Conservation (phyloP, 352 stramenopile genomes). For the Salisapilia sapeloensis region DNA sequence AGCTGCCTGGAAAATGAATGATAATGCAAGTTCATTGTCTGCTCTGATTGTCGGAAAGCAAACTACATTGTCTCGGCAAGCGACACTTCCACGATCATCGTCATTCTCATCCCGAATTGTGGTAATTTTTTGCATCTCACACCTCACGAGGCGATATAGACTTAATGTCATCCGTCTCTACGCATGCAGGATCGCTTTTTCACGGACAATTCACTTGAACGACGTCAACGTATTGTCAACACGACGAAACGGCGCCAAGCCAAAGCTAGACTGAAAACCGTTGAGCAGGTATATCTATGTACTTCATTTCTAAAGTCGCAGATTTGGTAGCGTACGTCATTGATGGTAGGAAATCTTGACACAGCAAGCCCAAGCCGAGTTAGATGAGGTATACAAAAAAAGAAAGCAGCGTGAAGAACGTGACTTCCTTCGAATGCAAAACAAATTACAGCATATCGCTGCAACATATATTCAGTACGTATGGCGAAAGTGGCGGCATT, state of each 20-base stretch:
- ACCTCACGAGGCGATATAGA: neutral
- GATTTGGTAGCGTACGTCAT: neutral
- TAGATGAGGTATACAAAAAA: constrained; percentile 20
- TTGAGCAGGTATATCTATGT: constrained; percentile 20
- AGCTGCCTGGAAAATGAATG: too few relatives aligned
- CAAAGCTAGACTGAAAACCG: constrained; percentile 20
- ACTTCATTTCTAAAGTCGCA: neutral
- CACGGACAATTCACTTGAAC: constrained; percentile 43
- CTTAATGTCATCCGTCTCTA: neutral
- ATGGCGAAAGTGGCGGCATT: constrained; percentile 14
- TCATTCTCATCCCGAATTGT: constrained; percentile 10
- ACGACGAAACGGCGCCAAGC: constrained; percentile 35
- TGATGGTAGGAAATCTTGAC: too few relatives aligned
- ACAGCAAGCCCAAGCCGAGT: constrained; percentile 23
- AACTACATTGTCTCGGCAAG: constrained; percentile 7
- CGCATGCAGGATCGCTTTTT: constrained; percentile 44
- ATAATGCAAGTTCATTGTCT: too few relatives aligned
- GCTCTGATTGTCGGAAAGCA: constrained; percentile 10
- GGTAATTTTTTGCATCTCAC: constrained; percentile 3
- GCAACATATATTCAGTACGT: constrained; percentile 54
- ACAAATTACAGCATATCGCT: constrained; percentile 42
- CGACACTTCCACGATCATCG: constrained; percentile 16
- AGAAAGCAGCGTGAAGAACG: constrained; percentile 20
- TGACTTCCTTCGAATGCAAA: constrained; percentile 28
- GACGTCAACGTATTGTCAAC: constrained; percentile 32